Conservation (phyloP, 306 rosid species). For the Pterocarpus santalinus region DNA sequence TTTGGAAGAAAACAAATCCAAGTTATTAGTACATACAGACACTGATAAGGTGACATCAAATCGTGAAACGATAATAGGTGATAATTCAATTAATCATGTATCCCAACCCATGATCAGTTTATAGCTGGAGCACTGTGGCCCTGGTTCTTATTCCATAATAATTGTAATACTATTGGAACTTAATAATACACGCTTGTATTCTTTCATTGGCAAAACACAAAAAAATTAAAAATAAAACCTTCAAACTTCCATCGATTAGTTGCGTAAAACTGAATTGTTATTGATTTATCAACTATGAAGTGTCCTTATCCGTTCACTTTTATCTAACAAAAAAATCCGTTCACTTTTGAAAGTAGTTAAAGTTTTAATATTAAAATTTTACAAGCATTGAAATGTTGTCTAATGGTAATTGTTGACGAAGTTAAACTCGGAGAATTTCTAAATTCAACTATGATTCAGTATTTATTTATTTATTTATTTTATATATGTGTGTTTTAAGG, state of each 20-base stretch:
- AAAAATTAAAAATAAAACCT: neutral
- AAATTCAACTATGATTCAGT: too few species aligned
- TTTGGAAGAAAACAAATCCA: neutral
- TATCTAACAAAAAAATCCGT: too few species aligned
- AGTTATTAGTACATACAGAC: neutral
- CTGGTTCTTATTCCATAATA: constrained; percentile 16
- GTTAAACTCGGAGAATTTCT: too few species aligned
- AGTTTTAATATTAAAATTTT: neutral
- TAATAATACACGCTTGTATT: constrained; percentile 18
- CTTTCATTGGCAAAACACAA: constrained; percentile 1
- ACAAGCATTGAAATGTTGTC: too few species aligned
- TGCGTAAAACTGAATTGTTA: neutral
- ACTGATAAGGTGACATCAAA: neutral
- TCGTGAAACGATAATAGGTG: neutral
- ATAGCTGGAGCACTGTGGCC: neutral
- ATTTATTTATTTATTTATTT: neutral
- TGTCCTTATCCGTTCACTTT: neutral
- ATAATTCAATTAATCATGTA: neutral
- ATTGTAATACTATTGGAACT: constrained; percentile 27
- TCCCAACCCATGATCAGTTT: neutral
- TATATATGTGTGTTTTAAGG: neutral
- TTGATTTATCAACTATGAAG: constrained; percentile 9
- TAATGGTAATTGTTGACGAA: too few species aligned
- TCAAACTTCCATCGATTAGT: neutral
- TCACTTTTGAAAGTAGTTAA: neutral